Conservation (phyloP, 768 basidiomycete species). For the Asterophora parasitica region DNA sequence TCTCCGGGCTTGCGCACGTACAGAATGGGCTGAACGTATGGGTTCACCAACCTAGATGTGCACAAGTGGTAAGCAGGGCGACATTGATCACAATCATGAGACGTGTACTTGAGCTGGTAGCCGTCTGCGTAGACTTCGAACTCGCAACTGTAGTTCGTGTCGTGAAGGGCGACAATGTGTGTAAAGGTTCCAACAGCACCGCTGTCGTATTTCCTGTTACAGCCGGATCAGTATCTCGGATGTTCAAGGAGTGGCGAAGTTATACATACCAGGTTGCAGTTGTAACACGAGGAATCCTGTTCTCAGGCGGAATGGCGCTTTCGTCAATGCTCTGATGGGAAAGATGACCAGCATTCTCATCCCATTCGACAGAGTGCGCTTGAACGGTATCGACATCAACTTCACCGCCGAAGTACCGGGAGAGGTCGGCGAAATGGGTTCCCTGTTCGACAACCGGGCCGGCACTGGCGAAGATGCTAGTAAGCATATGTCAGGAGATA, state of each 20-base stretch:
- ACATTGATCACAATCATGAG: not conserved
- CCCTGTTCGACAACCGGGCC: slow-evolving; percentile 89
- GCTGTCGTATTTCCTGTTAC: slow-evolving; percentile 85
- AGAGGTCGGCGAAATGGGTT: slow-evolving; percentile 96
- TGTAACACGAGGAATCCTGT: slow-evolving; percentile 92
- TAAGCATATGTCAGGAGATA: slow-evolving; percentile 3
- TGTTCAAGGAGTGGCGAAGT: no score
- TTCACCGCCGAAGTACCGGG: slow-evolving; percentile 95
- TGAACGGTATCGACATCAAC: slow-evolving; percentile 77
- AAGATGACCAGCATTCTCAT: slow-evolving; percentile 83
- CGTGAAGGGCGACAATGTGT: slow-evolving; percentile 89
- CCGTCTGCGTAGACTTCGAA: slow-evolving; percentile 94
- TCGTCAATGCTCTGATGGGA: slow-evolving; percentile 84
- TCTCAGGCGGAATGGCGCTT: slow-evolving; percentile 73
- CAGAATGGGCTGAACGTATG: slow-evolving; percentile 88
- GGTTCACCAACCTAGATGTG: slow-evolving; percentile 68
- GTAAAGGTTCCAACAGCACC: slow-evolving; percentile 92
- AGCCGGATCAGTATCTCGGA: not conserved
- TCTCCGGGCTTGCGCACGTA: slow-evolving; percentile 82
- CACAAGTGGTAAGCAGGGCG: not conserved
- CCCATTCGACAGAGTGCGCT: slow-evolving; percentile 90
- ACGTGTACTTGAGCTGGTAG: slow-evolving; percentile 70
- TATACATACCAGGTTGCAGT: slow-evolving; percentile 74
- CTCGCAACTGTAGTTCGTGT: slow-evolving; percentile 90
- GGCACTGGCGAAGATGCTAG: slow-evolving; percentile 38